Percentiles rank a stretch among this genome's conserved stretches.
Conservation (phyloP, 179 eudicot species). For the Beta corolliflora region DNA sequence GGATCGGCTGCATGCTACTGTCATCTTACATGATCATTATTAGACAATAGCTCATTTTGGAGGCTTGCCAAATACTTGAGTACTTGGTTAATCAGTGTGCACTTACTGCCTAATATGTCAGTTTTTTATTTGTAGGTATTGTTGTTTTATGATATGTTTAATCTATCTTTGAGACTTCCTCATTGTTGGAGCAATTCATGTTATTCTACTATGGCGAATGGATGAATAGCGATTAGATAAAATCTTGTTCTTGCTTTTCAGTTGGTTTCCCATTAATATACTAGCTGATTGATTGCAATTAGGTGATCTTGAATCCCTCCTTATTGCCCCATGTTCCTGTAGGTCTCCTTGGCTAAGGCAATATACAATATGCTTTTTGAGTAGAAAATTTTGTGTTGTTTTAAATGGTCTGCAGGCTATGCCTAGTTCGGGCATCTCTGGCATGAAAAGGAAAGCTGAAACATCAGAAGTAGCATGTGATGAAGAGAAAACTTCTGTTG, state of each 20-base stretch:
- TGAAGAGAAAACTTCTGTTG: constrained; percentile 16
- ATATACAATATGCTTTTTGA: background rate
- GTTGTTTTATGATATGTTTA: background rate
- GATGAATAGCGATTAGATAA: background rate
- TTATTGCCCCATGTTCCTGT: background rate
- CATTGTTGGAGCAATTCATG: background rate
- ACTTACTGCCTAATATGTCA: background rate
- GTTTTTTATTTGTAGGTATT: background rate
- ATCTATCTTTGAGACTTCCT: background rate
- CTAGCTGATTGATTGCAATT: background rate
- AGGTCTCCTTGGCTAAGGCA: background rate
- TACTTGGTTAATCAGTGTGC: background rate
- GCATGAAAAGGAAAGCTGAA: constrained; percentile 44
- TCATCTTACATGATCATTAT: background rate
- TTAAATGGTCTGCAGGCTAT: constrained; percentile 20
- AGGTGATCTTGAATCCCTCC: background rate
- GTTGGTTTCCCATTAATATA: background rate
- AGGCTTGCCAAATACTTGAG: background rate
- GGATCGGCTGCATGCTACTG: too few species aligned
- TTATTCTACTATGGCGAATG: background rate
- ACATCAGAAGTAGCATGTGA: constrained; percentile 17
- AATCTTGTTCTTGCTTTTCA: background rate
- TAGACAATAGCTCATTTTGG: background rate
- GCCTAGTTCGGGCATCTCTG: constrained; percentile 18
- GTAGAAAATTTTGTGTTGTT: background rate